Evolutionary conservation across 768 basidiomycete species (phyloP).

Genomic region (Austroboletus festivus): DNA sequence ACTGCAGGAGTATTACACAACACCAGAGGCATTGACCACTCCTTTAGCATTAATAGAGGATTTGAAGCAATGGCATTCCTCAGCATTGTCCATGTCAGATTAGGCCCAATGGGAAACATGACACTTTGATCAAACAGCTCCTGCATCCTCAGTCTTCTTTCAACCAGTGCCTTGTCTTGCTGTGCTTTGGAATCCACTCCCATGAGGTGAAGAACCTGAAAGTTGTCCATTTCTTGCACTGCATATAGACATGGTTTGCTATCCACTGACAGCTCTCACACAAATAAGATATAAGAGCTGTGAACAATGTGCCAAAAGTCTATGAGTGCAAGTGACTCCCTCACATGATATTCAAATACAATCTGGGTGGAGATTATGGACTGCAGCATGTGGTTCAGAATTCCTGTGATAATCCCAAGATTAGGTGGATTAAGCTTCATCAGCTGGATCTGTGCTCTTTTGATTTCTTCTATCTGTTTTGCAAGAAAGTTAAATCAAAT

Average conservation of each 20-base stretch:
- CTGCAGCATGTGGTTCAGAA: conserved; percentile 7
- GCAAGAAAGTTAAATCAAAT: conserved; percentile 2
- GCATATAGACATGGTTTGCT: not conserved
- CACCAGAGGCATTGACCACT: not conserved
- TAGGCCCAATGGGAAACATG: conserved; percentile 2
- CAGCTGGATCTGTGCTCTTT: not conserved
- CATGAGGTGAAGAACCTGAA: not conserved
- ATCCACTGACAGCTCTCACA: not conserved
- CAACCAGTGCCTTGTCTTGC: not conserved
- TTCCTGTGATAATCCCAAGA: conserved; percentile 6
- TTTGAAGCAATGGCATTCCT: not conserved
- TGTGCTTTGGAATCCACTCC: not conserved
- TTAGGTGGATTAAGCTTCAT: conserved; percentile 4
- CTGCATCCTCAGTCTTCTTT: not conserved
- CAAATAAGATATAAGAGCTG: not conserved
- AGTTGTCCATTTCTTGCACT: not conserved
- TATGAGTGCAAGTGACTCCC: not conserved
- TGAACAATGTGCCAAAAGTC: not conserved
- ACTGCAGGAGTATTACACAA: not conserved
- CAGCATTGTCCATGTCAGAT: conserved; percentile 1
- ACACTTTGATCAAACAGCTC: not conserved
- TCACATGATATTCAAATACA: conserved; percentile 4
- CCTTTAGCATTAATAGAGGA: conserved; percentile 1
- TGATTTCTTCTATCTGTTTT: not conserved
- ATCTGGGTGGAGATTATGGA: not conserved